A percentile compares a stretch with the other conserved stretches of the same genome.
phyloP scores from a whole-genome alignment of 345 rosid species.

The Hevea brasiliensis region DNA sequence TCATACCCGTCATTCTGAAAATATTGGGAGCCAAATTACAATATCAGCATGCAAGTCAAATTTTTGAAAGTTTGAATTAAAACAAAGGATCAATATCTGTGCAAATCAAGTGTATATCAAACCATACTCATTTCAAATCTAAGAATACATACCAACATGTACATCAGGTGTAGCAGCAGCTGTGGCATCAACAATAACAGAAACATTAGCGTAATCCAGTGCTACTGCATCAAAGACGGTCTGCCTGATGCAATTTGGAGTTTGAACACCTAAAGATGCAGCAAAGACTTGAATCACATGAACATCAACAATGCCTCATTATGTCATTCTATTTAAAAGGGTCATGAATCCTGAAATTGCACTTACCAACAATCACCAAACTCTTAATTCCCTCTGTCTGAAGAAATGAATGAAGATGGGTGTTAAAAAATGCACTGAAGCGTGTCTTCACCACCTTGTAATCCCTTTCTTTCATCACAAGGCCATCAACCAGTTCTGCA shows the following conservation, averaged over 20 bases:
- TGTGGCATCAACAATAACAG: slow-evolving; percentile 74
- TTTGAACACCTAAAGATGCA: slow-evolving; percentile 62
- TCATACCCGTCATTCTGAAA: not conserved
- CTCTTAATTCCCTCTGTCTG: slow-evolving; percentile 45
- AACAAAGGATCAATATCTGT: not conserved
- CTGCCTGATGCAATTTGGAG: slow-evolving; percentile 85
- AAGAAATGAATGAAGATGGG: slow-evolving; percentile 71
- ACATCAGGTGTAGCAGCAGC: slow-evolving; percentile 85
- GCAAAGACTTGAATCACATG: not conserved
- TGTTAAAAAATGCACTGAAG: slow-evolving; percentile 83
- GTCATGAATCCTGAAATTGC: not conserved
- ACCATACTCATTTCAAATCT: not conserved
- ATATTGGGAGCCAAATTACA: not conserved
- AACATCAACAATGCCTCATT: not conserved
- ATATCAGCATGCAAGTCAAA: not conserved
- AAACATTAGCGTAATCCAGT: slow-evolving; percentile 54
- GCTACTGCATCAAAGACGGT: slow-evolving; percentile 88
- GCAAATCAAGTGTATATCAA: too few relatives aligned
- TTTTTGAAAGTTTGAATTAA: not conserved
- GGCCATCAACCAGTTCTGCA: slow-evolving; percentile 68
- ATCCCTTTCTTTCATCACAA: slow-evolving; percentile 66
- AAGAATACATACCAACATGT: slow-evolving; percentile 50
- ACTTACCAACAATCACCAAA: slow-evolving; percentile 63
- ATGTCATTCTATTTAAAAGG: not conserved
- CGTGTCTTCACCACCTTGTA: slow-evolving; percentile 82